Evolutionary conservation across 306 rosid species (phyloP).

Genomic region (Quercus wislizeni): DNA sequence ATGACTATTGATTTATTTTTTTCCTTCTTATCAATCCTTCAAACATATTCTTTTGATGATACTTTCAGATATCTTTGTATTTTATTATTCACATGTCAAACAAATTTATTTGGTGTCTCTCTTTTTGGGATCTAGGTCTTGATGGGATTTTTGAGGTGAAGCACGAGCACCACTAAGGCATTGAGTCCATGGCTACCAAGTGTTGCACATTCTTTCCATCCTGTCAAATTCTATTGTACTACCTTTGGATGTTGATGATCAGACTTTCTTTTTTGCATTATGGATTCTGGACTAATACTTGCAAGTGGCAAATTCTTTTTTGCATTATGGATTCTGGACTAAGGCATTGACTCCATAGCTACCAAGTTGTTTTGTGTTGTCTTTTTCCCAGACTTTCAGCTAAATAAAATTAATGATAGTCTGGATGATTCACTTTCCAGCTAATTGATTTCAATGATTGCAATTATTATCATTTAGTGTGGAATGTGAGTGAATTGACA

Average conservation of each 20-base stretch:
- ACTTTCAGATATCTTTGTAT: not conserved
- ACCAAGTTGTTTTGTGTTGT: not conserved
- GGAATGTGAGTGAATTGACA: not conserved
- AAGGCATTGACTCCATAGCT: too few relatives aligned
- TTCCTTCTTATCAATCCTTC: not conserved
- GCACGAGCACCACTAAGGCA: too few relatives aligned
- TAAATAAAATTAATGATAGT: conserved; percentile 25
- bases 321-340: not conserved
- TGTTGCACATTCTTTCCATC: not conserved
- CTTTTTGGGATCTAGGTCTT: conserved; percentile 28
- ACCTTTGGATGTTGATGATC: conserved; percentile 2
- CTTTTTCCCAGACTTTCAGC: not conserved
- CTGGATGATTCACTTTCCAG: not conserved
- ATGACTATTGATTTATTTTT: not conserved
- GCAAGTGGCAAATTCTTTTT: not conserved
- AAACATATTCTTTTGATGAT: not conserved
- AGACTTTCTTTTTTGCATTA: not conserved
- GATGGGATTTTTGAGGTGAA: conserved; percentile 30
- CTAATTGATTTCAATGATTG: not conserved
- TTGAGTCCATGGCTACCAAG: too few relatives aligned
- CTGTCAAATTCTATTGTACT: not conserved
- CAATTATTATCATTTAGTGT: not conserved
- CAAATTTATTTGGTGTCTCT: not conserved
- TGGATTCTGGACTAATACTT: conserved; percentile 13
- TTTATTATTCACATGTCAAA: not conserved